A percentile compares a stretch with the other conserved stretches of the same genome.
Evolutionary conservation across 768 basidiomycete genomes (phyloP).

Genomic region (Boletus pseudo-olivaceus): DNA sequence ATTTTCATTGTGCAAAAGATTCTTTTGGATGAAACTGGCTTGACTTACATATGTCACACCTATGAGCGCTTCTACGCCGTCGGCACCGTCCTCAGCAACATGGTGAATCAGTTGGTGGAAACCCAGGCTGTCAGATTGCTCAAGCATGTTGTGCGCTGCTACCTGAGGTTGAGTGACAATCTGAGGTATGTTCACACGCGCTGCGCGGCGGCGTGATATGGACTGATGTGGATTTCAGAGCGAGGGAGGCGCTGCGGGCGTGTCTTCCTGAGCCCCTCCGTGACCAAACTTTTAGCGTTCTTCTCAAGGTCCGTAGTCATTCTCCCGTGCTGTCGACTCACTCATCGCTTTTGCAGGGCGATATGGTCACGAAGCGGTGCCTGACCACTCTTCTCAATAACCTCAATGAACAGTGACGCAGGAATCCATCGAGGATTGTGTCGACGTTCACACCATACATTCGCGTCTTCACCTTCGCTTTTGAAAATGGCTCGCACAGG

Average conservation of each 20-base stretch:
- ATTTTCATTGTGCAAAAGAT: slow-evolving; percentile 99
- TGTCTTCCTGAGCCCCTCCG: slow-evolving; percentile 94
- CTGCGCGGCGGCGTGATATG: slow-evolving; percentile 2
- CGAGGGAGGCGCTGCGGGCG: slow-evolving; percentile 91
- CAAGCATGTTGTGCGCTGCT: slow-evolving; percentile 98
- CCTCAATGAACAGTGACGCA: slow-evolving; percentile 60
- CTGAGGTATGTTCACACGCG: slow-evolving; percentile 57
- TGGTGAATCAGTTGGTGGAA: slow-evolving; percentile 98
- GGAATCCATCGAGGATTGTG: neutral
- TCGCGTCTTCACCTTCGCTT: slow-evolving; percentile 3
- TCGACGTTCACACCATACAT: slow-evolving; percentile 5
- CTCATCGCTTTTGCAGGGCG: slow-evolving; percentile 55
- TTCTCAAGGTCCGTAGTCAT: slow-evolving; percentile 69
- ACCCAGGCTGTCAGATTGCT: slow-evolving; percentile 94
- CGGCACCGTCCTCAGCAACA: slow-evolving; percentile 95
- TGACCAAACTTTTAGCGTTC: slow-evolving; percentile 86
- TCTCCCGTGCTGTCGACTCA: neutral
- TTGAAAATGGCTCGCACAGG: slow-evolving; percentile 19
- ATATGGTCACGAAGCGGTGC: slow-evolving; percentile 97
- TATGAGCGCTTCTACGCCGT: slow-evolving; percentile 99
- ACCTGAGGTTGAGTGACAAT: slow-evolving; percentile 93
- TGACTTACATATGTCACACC: slow-evolving; percentile 99
- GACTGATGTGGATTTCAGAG: slow-evolving; percentile 46
- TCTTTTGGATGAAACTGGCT: slow-evolving; percentile 92
- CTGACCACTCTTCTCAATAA: slow-evolving; percentile 88